Conservation (phyloP, 1,284 basidiomycete species). For the Ceraceosorus guamensis region DNA sequence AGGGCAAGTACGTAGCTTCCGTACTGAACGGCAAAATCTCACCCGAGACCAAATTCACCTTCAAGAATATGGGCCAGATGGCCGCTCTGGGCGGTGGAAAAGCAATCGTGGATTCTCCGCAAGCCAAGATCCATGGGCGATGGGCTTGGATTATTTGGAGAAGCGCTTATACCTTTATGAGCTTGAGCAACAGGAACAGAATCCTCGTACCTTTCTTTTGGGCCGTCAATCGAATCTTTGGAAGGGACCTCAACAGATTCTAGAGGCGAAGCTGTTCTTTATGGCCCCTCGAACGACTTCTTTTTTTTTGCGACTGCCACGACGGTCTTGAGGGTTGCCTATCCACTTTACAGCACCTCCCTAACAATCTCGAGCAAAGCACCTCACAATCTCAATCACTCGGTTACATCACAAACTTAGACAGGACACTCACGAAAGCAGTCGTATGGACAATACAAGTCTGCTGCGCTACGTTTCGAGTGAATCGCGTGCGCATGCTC, state of each 20-base stretch:
- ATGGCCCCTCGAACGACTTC: no score
- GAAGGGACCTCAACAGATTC: constrained; percentile 6
- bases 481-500: no score
- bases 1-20: constrained; percentile 26
- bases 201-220: constrained; percentile 10
- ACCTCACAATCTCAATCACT: no score
- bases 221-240: constrained; percentile 11
- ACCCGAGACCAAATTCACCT: constrained; percentile 54
- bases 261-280: no score
- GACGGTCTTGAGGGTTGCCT: no score
- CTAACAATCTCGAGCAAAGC: no score
- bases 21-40: constrained; percentile 23
- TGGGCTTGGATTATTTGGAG: constrained; percentile 71
- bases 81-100: constrained; percentile 72
- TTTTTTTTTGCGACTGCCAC: no score
- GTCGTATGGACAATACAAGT: no score
- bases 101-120: constrained; percentile 39
- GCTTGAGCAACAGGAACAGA: constrained; percentile 10
- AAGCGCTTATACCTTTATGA: constrained; percentile 71
- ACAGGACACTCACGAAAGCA: no score
- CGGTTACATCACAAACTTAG: no score
- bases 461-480: no score
- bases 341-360: no score
- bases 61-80: constrained; percentile 66
- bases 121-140: constrained; percentile 50